A percentile compares a stretch with the other conserved stretches of the same genome.
These are phyloP conservation scores for Bullera alba DNA, from an alignment of 768 basidiomycete species.

Conservation along the genomic window DNA sequence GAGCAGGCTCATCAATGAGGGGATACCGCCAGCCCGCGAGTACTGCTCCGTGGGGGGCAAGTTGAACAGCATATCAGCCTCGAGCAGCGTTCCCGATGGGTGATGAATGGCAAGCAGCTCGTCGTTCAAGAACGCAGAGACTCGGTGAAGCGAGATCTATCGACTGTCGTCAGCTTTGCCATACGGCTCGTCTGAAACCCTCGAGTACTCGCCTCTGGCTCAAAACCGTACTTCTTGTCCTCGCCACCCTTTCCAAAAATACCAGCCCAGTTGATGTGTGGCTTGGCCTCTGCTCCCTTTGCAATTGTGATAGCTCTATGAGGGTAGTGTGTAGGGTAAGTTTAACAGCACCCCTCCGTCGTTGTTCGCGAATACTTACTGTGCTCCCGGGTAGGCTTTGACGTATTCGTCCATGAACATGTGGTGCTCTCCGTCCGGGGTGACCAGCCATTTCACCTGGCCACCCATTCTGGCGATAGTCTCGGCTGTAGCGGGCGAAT, in stretches of 20 bases:
- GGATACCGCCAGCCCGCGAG: conserved; percentile 35
- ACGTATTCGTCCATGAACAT: conserved; percentile 49
- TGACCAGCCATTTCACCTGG: conserved; percentile 44
- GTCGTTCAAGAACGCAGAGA: conserved; percentile 60
- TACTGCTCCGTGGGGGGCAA: conserved; percentile 69
- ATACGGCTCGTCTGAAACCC: too few species aligned
- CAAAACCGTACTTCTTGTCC: conserved; percentile 66
- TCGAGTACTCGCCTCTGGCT: conserved; percentile 49
- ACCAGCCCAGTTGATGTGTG: conserved; percentile 48
- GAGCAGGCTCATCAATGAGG: conserved; percentile 15
- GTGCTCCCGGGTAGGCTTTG: conserved; percentile 56
- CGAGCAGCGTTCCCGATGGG: conserved; percentile 62
- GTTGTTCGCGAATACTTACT: conserved; percentile 29
- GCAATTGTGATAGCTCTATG: conserved; percentile 64
- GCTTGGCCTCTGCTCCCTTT: conserved; percentile 53
- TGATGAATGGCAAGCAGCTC: conserved; percentile 77
- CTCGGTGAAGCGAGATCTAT: conserved; percentile 49
- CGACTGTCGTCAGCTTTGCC: too few species aligned
- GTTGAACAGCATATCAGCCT: conserved; percentile 79
- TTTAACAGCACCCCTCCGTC: too few species aligned
- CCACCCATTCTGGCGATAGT: conserved; percentile 59
- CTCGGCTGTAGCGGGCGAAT: conserved; percentile 59
- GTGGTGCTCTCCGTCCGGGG: conserved; percentile 46
- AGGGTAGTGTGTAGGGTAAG: too few species aligned
- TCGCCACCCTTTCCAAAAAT: conserved; percentile 62